These are phyloP conservation scores for Clitopilus hobsonii DNA, from an alignment of 768 basidiomycete species.

Conservation along the genomic window DNA sequence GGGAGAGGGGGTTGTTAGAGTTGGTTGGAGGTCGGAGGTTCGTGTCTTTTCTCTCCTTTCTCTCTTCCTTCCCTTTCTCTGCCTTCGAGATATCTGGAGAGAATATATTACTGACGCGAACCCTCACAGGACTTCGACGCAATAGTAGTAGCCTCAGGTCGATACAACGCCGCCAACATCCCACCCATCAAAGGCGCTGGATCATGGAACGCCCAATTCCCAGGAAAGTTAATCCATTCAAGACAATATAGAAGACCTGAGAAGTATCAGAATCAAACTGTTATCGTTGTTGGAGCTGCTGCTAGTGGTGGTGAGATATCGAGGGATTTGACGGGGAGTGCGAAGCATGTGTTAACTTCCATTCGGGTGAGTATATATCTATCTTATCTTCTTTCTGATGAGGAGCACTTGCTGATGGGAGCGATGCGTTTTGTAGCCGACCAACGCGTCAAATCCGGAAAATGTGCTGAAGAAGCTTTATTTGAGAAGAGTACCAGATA, in stretches of 20 bases:
- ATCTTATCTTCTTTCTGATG: too few relatives aligned
- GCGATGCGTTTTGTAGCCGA: background rate
- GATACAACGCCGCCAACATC: slow-evolving; percentile 29
- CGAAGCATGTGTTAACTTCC: slow-evolving; percentile 3
- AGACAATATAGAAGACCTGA: slow-evolving; percentile 38
- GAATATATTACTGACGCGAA: too few relatives aligned
- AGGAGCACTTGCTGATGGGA: too few relatives aligned
- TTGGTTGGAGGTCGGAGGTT: slow-evolving; percentile 34
- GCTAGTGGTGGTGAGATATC: slow-evolving; percentile 32
- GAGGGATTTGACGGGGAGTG: slow-evolving; percentile 25
- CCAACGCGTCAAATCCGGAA: background rate
- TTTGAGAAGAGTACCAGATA: slow-evolving; percentile 21
- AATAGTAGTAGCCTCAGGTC: slow-evolving; percentile 27
- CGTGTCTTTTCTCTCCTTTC: slow-evolving; percentile 2
- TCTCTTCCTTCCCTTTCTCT: background rate
- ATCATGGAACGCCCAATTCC: slow-evolving; percentile 29
- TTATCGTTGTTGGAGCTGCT: slow-evolving; percentile 37
- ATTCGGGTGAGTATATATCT: background rate
- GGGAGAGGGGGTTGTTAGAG: slow-evolving; percentile 15
- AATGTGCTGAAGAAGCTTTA: slow-evolving; percentile 2
- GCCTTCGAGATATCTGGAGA: too few relatives aligned
- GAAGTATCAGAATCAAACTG: slow-evolving; percentile 27
- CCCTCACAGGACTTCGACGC: slow-evolving; percentile 27
- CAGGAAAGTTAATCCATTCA: slow-evolving; percentile 30
- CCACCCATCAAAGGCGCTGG: slow-evolving; percentile 27